Base-by-base conservation (phyloP, 768 basidiomycete species). In the Podaxis sp. region DNA sequence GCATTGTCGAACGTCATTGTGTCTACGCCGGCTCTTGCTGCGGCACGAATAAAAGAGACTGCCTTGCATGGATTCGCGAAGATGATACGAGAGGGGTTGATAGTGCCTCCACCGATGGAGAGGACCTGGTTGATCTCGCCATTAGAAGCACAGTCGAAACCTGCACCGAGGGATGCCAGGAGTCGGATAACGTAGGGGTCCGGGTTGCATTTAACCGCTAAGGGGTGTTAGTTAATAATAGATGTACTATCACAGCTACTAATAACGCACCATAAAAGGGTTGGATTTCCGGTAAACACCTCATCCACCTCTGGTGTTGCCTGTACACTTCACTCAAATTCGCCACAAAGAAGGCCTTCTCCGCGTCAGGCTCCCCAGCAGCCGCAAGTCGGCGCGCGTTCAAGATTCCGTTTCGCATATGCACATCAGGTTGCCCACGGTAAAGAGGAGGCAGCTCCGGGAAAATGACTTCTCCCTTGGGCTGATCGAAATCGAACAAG, bases 1-100 rank as follows among this genome's bases (percentile, higher is more conserved):
- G 84, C 83, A 74, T 98, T 99, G 78, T 99, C 97, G 71, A 99
- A 99, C 4, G 96, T 98, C 96, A 98, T 97, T 77, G 83, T 87
- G 70, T 93, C 83, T 55, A 98, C 95, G 21, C 90, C 87, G 35
- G 78, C 74, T 66, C 82, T 86, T 44, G 87, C 87, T 14, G 97
- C 91, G 66, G 86, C 84, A 52, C 95, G 90, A 67, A 99, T 82
- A 77, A 95, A 98, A 0, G 94, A 96, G 10, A 85, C 81, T 1
- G 97, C 92, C 77, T 99, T 99, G 88, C 97, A 98, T 0, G 97
- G 97, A 75, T 99, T 99, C 64, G 97, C 97, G 69, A 94, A 99
- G 70, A 98, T 93, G 79, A 99, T 90, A 61, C 89, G 84, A 57
- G 83, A 82, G 3, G 95, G 87, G 50, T 84, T 81, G 55, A 96